A percentile compares a stretch with the other conserved stretches of the same genome.
Conservation (phyloP, 306 rosid genomes). For the Medicago truncatula region MtrunA17r5.0-ANR NC_053042.1:37454501-37455000, state of each 20-base stretch:
- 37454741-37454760: constrained; percentile 86
- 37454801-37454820: constrained; percentile 74
- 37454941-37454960: constrained; percentile 83
- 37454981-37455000: constrained; percentile 76
- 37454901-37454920: constrained; percentile 73
- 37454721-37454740: constrained; percentile 88
- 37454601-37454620: constrained; percentile 71
- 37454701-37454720: constrained; percentile 87
- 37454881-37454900: constrained; percentile 66
- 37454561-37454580: constrained; percentile 80
- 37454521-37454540: constrained; percentile 89
- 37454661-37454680: constrained; percentile 78
- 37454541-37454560: constrained; percentile 81
- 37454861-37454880: constrained; percentile 40
- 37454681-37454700: constrained; percentile 73
- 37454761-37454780: constrained; percentile 88
- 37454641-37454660: constrained; percentile 81
- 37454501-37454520: constrained; percentile 92
- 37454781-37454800: constrained; percentile 97
- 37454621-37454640: constrained; percentile 59
- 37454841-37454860: constrained; percentile 51
- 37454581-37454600: constrained; percentile 86
- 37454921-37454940: constrained; percentile 73
- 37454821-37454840: constrained; percentile 84
- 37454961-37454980: constrained; percentile 99